A percentile compares a stretch with the other conserved stretches of the same genome.
Conservation (phyloP, 2,329 filamentous ascomycete genomes). For the Pochonia chlamydosporia region DNA sequence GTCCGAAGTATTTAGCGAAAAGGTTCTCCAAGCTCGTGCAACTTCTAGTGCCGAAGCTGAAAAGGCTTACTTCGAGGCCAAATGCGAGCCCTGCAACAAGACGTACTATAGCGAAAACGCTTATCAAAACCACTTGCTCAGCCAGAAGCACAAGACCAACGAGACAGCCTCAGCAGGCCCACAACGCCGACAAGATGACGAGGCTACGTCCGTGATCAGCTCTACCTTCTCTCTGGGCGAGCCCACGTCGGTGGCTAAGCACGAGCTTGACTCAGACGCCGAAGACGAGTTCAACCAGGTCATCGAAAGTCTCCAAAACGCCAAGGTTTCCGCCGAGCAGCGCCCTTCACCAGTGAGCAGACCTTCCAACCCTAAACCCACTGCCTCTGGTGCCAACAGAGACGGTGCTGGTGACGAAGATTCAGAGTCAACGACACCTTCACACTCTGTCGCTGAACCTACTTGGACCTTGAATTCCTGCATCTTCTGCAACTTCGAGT, state of each 20-base stretch:
- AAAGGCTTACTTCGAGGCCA: conserved; percentile 81
- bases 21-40: conserved; percentile 87
- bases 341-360: conserved; percentile 46
- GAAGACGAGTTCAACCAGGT: conserved; percentile 74
- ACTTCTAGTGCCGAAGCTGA: conserved; percentile 77
- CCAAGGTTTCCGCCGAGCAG: conserved; percentile 56
- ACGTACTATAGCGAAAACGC: conserved; percentile 97
- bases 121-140: conserved; percentile 85
- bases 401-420: conserved; percentile 32
- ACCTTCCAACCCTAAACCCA: conserved; percentile 45
- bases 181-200: conserved; percentile 49
- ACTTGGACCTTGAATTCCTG: conserved; percentile 52
- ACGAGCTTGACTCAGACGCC: conserved; percentile 57
- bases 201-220: conserved; percentile 77
- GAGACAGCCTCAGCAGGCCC: conserved; percentile 40
- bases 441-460: conserved; percentile 27
- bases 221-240: conserved; percentile 89
- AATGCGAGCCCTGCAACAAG: conserved; percentile 78
- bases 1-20: conserved; percentile 90
- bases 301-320: conserved; percentile 68
- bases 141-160: conserved; percentile 72
- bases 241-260: conserved; percentile 48
- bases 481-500: conserved; percentile 88
- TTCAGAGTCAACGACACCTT: conserved; percentile 36
- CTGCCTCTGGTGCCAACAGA: conserved; percentile 35